Conservation (phyloP, 768 basidiomycete genomes). For the Collybia nuda region DNA sequence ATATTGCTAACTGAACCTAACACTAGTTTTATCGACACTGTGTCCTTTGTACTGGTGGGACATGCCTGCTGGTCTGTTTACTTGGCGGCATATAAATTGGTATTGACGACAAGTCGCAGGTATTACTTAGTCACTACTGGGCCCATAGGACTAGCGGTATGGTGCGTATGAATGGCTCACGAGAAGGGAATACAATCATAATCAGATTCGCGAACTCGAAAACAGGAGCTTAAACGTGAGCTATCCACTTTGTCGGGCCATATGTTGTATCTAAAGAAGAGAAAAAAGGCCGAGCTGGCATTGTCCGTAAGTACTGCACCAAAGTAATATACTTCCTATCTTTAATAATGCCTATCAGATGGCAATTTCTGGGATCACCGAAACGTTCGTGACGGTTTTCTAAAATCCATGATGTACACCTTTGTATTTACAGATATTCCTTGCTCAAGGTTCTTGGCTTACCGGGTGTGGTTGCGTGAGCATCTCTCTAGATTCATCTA, state of each 20-base stretch:
- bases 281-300: slow-evolving; percentile 21
- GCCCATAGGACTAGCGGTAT: slow-evolving; percentile 17
- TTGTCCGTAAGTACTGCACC: slow-evolving; percentile 20
- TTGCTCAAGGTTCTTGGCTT: slow-evolving; percentile 24
- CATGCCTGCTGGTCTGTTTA: slow-evolving; percentile 27
- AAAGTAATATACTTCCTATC: not conserved
- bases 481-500: not conserved
- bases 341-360: slow-evolving; percentile 18
- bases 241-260: not conserved
- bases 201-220: not conserved
- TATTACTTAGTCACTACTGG: slow-evolving; percentile 29
- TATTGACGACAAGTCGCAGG: not conserved
- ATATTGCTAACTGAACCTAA: not conserved
- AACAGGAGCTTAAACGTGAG: slow-evolving; percentile 31
- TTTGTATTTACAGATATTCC: slow-evolving; percentile 1
- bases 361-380: slow-evolving; percentile 30
- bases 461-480: slow-evolving; percentile 29
- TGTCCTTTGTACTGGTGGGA: slow-evolving; percentile 26
- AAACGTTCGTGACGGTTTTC: slow-evolving; percentile 20
- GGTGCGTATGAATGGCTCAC: slow-evolving; percentile 21
- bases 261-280: not conserved
- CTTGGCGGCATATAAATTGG: not conserved
- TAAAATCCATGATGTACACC: no score
- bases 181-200: not conserved
- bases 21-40: slow-evolving; percentile 24